phyloP scores from a whole-genome alignment of 768 basidiomycete genomes.

The Trametes maxima region DNA sequence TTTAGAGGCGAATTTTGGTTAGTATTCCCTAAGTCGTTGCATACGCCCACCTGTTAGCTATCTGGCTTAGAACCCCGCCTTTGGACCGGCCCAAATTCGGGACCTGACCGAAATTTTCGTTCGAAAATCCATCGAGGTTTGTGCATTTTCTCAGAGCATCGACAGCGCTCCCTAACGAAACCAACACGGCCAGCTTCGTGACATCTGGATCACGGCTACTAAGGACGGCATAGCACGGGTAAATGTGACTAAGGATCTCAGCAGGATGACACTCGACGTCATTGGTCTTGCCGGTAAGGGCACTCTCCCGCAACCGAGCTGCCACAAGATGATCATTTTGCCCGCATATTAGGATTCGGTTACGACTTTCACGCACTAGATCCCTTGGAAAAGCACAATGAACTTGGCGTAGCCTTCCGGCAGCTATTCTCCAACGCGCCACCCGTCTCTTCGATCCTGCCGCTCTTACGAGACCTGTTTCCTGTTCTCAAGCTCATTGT shows the following conservation, averaged over 20 bases:
- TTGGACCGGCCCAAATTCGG: slow-evolving; percentile 60
- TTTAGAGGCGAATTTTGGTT: neutral
- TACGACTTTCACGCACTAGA: slow-evolving; percentile 38
- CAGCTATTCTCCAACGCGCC: slow-evolving; percentile 25
- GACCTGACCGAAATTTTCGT: slow-evolving; percentile 60
- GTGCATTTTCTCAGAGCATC: neutral
- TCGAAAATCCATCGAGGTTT: slow-evolving; percentile 54
- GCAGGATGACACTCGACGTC: slow-evolving; percentile 44
- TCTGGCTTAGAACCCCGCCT: slow-evolving; percentile 58
- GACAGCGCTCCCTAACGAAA: neutral
- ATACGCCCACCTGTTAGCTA: neutral
- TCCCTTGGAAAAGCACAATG: slow-evolving; percentile 24
- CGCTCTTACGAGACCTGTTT: slow-evolving; percentile 4
- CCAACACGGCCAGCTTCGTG: slow-evolving; percentile 21
- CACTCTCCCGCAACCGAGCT: neutral
- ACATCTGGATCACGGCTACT: slow-evolving; percentile 31
- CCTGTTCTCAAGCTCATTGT: slow-evolving; percentile 30
- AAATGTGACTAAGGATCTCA: slow-evolving; percentile 39
- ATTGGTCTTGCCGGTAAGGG: slow-evolving; percentile 44
- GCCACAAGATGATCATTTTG: neutral
- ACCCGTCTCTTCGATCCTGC: neutral
- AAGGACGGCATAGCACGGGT: slow-evolving; percentile 29
- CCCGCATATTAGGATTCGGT: slow-evolving; percentile 33
- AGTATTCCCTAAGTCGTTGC: neutral
- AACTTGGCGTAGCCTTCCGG: slow-evolving; percentile 35